Evolutionary conservation across 345 rosid species (phyloP).

Genomic region (Citropsis articulata): DNA sequence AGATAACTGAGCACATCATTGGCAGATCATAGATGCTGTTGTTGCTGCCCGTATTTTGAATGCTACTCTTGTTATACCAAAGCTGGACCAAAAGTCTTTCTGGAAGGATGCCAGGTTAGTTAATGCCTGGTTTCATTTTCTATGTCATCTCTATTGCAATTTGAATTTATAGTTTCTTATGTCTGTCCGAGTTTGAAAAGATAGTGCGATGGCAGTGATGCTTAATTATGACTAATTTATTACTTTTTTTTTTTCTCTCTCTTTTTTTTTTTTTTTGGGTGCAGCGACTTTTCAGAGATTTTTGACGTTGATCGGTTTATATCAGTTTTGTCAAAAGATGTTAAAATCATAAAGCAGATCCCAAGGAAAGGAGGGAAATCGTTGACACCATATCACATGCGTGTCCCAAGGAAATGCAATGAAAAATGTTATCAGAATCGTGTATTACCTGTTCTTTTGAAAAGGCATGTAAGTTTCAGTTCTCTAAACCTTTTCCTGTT

Average conservation of each 20-base stretch:
- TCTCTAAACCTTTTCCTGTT: slow-evolving; percentile 22
- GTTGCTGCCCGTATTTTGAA: slow-evolving; percentile 96
- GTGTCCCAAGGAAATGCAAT: slow-evolving; percentile 93
- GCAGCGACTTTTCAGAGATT: slow-evolving; percentile 87
- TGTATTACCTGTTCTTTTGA: slow-evolving; percentile 86
- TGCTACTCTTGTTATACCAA: slow-evolving; percentile 95
- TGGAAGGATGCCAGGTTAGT: slow-evolving; percentile 97
- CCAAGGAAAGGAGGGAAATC: slow-evolving; percentile 66
- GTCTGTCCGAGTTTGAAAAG: slow-evolving; percentile 3
- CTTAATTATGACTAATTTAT: slow-evolving; percentile 4
- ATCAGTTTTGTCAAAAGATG: slow-evolving; percentile 76
- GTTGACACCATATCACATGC: slow-evolving; percentile 65
- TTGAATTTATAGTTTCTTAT: background rate
- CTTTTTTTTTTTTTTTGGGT: background rate
- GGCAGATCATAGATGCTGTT: slow-evolving; percentile 95
- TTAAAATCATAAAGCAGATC: slow-evolving; percentile 78
- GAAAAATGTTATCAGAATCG: slow-evolving; percentile 84
- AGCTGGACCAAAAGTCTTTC: slow-evolving; percentile 92
- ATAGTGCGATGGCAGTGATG: background rate
- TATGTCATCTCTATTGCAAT: background rate
- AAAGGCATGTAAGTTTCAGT: slow-evolving; percentile 97
- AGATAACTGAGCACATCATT: slow-evolving; percentile 16
- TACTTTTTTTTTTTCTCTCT: background rate
- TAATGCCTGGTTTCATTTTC: background rate
- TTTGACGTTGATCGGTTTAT: slow-evolving; percentile 83